Evolutionary conservation across 116 monocot species (phyloP).

Genomic region (Cymodocea nodosa): DNA sequence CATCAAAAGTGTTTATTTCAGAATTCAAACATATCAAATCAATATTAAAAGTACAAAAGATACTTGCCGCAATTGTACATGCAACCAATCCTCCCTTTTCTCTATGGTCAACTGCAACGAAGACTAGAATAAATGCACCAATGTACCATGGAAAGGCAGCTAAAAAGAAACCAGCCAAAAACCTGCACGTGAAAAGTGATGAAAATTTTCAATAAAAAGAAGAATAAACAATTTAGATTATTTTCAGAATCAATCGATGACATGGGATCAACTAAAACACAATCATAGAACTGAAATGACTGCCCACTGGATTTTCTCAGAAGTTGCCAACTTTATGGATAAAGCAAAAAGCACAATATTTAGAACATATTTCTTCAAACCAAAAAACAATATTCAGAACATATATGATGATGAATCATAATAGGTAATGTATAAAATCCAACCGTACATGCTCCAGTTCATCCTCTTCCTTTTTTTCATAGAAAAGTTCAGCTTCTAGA

Average conservation of each 20-base stretch:
- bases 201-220: not conserved
- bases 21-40: too few species aligned
- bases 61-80: conserved; percentile 38
- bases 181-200: not conserved
- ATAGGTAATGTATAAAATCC: not conserved
- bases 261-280: not conserved
- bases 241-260: not conserved
- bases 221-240: not conserved
- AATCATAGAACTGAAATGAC: not conserved
- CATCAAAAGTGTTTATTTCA: too few species aligned
- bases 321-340: not conserved
- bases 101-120: conserved; percentile 27
- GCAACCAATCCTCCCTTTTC: conserved; percentile 50
- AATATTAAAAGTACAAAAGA: not conserved
- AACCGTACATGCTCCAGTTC: too few species aligned
- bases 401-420: not conserved
- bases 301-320: not conserved
- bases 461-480: too few species aligned
- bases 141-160: conserved; percentile 57
- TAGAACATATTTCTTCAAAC: too few species aligned
- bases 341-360: not conserved
- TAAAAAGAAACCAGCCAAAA: conserved; percentile 37
- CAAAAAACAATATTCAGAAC: not conserved
- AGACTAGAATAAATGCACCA: conserved; percentile 31
- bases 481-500: too few species aligned